These are phyloP conservation scores for Meripilus lineatus DNA, from an alignment of 1,284 basidiomycete genomes.

Conservation along the genomic window DNA sequence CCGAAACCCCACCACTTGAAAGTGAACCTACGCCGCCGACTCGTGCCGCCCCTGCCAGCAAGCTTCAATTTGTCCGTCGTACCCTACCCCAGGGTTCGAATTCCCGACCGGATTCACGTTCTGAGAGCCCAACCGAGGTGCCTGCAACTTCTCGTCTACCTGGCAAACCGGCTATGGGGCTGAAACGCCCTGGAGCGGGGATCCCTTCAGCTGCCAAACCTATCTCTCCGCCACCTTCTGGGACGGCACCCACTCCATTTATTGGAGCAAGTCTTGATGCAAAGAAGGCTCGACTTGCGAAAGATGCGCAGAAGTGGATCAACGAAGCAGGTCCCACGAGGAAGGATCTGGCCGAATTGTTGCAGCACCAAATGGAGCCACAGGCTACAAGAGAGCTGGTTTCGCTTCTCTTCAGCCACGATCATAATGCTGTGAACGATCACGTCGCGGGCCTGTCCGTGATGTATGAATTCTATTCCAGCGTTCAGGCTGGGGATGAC, in stretches of 20 bases:
- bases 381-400: conserved; percentile 75
- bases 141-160: conserved; percentile 33
- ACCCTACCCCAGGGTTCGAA: conserved; percentile 63
- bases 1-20: background rate
- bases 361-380: conserved; percentile 91
- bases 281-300: conserved; percentile 71
- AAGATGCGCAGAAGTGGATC: conserved; percentile 80
- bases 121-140: conserved; percentile 48
- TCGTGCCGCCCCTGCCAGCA: conserved; percentile 28
- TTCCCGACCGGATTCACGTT: conserved; percentile 54
- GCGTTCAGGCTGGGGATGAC: conserved; percentile 55
- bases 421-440: conserved; percentile 95
- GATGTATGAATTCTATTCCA: conserved; percentile 73
- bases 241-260: conserved; percentile 53
- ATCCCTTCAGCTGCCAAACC: conserved; percentile 25
- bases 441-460: conserved; percentile 74
- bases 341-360: conserved; percentile 83
- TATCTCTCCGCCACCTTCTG: conserved; percentile 26
- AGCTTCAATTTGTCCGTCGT: conserved; percentile 60
- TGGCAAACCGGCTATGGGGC: conserved; percentile 37
- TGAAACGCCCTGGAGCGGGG: conserved; percentile 45
- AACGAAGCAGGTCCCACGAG: conserved; percentile 78
- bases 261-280: conserved; percentile 66
- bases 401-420: conserved; percentile 88
- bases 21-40: background rate